phyloP scores from a whole-genome alignment of 306 rosid genomes.

The Sechiopsis laciniata region DNA sequence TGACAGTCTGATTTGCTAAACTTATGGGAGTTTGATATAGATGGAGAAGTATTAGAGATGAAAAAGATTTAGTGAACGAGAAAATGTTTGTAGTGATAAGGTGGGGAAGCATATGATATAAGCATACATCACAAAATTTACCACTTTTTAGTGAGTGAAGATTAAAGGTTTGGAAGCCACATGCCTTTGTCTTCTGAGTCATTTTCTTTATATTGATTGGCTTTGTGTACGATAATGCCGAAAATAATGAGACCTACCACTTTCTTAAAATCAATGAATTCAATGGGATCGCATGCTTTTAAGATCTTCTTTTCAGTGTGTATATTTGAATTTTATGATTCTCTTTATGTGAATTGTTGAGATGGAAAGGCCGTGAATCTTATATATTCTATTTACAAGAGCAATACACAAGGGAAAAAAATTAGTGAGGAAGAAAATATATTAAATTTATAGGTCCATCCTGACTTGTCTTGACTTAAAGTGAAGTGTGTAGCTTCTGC shows the following conservation, averaged over 20 bases:
- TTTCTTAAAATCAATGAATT: slow-evolving; percentile 17
- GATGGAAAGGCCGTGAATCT: slow-evolving; percentile 18
- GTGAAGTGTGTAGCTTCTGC: background rate
- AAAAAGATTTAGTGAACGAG: slow-evolving; percentile 6
- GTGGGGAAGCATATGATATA: slow-evolving; percentile 6
- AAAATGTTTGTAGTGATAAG: slow-evolving; percentile 14
- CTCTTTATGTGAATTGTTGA: slow-evolving; percentile 1
- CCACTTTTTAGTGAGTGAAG: slow-evolving; percentile 20
- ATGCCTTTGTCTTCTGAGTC: slow-evolving; percentile 20
- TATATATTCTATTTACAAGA: background rate
- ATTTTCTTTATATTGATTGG: slow-evolving; percentile 14
- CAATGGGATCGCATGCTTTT: slow-evolving; percentile 2
- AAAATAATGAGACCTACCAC: slow-evolving; percentile 18
- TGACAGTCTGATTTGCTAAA: background rate
- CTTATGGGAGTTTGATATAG: background rate
- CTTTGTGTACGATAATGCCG: slow-evolving; percentile 19
- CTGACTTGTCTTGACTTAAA: background rate
- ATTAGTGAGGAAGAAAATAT: background rate
- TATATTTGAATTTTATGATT: background rate
- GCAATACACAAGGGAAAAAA: background rate
- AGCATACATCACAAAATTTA: background rate
- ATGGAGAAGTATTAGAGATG: slow-evolving; percentile 3
- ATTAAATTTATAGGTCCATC: background rate
- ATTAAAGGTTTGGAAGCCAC: slow-evolving; percentile 15
- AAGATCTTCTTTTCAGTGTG: slow-evolving; percentile 14